phyloP scores from a whole-genome alignment of 257 asterid genomes.

The Nicotiana tabacum region DNA sequence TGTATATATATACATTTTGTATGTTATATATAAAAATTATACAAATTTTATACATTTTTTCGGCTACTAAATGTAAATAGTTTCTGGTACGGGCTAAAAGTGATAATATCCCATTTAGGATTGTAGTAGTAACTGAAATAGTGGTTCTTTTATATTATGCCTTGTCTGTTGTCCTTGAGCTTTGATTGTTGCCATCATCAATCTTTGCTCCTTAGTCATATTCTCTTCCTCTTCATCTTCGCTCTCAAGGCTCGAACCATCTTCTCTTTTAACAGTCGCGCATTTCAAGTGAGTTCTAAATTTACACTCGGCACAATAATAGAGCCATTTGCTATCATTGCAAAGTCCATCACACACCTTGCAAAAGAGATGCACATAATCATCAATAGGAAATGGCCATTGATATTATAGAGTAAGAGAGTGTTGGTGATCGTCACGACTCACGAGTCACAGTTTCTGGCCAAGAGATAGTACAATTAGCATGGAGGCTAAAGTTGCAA shows the following conservation, averaged over 20 bases:
- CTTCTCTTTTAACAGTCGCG: not conserved
- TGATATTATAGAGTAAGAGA: not conserved
- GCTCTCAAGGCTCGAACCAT: not conserved
- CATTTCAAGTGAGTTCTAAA: not conserved
- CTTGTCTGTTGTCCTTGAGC: not conserved
- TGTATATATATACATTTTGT: no score
- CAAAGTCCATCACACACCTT: not conserved
- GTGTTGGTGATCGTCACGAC: slow-evolving; percentile 10
- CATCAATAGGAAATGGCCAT: not conserved
- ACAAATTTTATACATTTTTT: no score
- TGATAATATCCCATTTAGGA: no score
- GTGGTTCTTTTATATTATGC: not conserved
- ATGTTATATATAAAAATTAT: no score
- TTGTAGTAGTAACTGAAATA: no score
- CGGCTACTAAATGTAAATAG: no score
- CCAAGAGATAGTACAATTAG: slow-evolving; percentile 1
- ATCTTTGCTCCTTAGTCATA: not conserved
- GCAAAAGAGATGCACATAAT: not conserved
- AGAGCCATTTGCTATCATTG: not conserved
- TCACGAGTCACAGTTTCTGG: not conserved
- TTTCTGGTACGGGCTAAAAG: no score
- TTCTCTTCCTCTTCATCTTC: not conserved
- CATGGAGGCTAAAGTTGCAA: slow-evolving; percentile 22
- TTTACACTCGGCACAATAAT: not conserved
- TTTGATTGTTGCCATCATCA: not conserved